These are phyloP conservation scores for Phaeotremella fagi DNA, from an alignment of 768 basidiomycete species.

Conservation along the genomic window DNA sequence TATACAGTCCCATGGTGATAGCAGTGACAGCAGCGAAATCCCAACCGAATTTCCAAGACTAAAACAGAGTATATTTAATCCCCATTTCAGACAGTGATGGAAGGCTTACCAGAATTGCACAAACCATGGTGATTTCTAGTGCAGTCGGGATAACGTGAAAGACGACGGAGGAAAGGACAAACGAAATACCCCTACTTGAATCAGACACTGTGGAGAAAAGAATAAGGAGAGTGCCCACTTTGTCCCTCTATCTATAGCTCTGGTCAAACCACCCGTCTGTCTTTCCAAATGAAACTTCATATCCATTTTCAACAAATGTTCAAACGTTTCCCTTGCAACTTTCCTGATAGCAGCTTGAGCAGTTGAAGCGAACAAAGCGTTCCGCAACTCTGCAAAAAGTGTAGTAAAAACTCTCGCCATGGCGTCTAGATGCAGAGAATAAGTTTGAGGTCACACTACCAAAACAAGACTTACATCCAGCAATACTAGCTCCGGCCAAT, in stretches of 20 bases:
- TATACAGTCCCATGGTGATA: slow-evolving; percentile 78
- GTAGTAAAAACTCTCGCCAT: slow-evolving; percentile 83
- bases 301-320: slow-evolving; percentile 84
- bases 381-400: slow-evolving; percentile 83
- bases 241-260: slow-evolving; percentile 95
- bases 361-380: slow-evolving; percentile 93
- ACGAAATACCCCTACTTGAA: slow-evolving; percentile 77
- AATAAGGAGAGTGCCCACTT: slow-evolving; percentile 58
- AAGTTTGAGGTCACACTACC: neutral
- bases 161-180: slow-evolving; percentile 83
- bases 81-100: slow-evolving; percentile 2
- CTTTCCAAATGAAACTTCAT: slow-evolving; percentile 85
- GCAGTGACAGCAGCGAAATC: slow-evolving; percentile 90
- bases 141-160: slow-evolving; percentile 96
- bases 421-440: slow-evolving; percentile 61
- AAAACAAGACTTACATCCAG: slow-evolving; percentile 70
- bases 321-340: slow-evolving; percentile 92
- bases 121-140: slow-evolving; percentile 91
- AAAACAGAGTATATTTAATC: neutral
- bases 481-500: slow-evolving; percentile 78
- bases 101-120: slow-evolving; percentile 79
- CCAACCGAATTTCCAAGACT: slow-evolving; percentile 98
- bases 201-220: neutral
- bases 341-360: slow-evolving; percentile 90
- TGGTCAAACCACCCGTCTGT: slow-evolving; percentile 91